Evolutionary conservation across 345 rosid species (phyloP).

Genomic region (Zanthoxylum bungeanum): DNA sequence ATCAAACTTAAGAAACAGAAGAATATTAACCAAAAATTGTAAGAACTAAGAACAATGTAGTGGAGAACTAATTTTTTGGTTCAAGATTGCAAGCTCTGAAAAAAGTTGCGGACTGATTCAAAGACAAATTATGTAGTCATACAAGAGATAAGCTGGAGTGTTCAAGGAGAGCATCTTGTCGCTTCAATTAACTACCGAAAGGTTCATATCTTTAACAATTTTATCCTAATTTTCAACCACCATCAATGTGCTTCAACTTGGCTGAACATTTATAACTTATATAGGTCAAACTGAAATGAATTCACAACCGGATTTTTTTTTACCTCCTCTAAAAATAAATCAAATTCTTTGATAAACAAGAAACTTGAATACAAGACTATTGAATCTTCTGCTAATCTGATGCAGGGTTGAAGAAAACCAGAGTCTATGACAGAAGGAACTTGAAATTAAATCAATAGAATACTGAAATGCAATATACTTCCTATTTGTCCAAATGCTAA

Average conservation of each 20-base stretch:
- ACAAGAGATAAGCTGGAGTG: background rate
- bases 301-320: background rate
- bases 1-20: background rate
- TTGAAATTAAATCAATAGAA: background rate
- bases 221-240: background rate
- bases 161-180: background rate
- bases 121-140: background rate
- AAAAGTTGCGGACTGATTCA: background rate
- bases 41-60: background rate
- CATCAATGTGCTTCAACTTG: background rate
- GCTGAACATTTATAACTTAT: background rate
- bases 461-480: background rate
- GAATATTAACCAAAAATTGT: background rate
- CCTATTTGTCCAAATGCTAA: background rate
- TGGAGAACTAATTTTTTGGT: background rate
- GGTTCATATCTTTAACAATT: background rate
- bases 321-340: background rate
- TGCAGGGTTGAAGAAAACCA: background rate
- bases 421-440: background rate
- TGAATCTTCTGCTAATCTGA: background rate
- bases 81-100: background rate
- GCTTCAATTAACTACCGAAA: background rate
- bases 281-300: background rate
- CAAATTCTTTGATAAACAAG: background rate
- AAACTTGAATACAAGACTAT: background rate